A percentile compares a stretch with the other conserved stretches of the same genome.
These are phyloP conservation scores for Claviceps maximensis DNA, from an alignment of 2,329 filamentous ascomycete genomes.

Conservation along the genomic window DNA sequence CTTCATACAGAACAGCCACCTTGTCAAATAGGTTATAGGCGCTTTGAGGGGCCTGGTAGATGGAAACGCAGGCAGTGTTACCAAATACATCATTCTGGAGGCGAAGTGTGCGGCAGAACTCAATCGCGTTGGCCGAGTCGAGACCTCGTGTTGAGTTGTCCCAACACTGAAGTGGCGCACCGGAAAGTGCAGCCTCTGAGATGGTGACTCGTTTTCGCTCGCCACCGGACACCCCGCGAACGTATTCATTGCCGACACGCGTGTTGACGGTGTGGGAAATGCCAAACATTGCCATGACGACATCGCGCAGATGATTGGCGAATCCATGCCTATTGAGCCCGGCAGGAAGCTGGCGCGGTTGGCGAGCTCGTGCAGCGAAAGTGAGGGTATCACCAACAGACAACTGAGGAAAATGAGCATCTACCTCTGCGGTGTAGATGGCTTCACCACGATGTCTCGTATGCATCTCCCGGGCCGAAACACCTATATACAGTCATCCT, in stretches of 20 bases:
- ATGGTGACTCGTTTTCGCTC: constrained; percentile 58
- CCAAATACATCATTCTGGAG: constrained; percentile 54
- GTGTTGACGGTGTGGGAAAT: constrained; percentile 63
- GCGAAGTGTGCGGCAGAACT: constrained; percentile 59
- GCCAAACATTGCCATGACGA: constrained; percentile 64
- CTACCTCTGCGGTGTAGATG: constrained; percentile 76
- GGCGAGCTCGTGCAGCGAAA: constrained; percentile 60
- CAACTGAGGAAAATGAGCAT: constrained; percentile 68
- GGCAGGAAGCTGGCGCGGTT: constrained; percentile 46
- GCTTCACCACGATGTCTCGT: constrained; percentile 68
- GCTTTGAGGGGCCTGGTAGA: constrained; percentile 56
- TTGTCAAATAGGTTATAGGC: constrained; percentile 54
- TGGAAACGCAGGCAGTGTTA: constrained; percentile 55
- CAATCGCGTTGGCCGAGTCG: constrained; percentile 62
- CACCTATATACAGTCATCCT: constrained; percentile 26
- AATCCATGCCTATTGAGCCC: constrained; percentile 36
- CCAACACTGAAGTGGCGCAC: constrained; percentile 50
- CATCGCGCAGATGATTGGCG: constrained; percentile 50
- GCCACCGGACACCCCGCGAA: constrained; percentile 62
- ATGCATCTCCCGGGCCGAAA: constrained; percentile 62
- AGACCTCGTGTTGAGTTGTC: constrained; percentile 63
- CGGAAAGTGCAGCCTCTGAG: constrained; percentile 45
- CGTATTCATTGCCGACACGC: constrained; percentile 59
- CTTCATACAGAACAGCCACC: constrained; percentile 44
- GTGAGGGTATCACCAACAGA: constrained; percentile 67